A percentile compares a stretch with the other conserved stretches of the same genome.
Conservation (phyloP, 495 filamentous ascomycete species). For the Bathelium albidoporum region DNA sequence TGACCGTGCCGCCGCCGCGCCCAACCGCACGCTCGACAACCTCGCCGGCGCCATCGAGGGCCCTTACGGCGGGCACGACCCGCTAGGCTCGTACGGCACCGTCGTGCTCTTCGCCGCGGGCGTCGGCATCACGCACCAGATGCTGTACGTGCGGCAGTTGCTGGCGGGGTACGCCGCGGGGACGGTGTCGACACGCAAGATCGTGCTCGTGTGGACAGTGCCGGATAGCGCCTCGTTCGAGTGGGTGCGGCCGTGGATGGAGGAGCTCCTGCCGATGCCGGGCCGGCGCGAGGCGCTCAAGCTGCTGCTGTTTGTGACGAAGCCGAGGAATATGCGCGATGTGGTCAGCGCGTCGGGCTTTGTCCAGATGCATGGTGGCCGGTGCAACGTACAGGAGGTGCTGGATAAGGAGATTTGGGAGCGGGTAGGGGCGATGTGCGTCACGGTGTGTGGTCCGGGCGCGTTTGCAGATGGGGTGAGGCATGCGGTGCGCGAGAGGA, state of each 20-base stretch:
- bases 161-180: conserved; percentile 33
- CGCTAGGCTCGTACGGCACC: conserved; percentile 44
- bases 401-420: conserved; percentile 67
- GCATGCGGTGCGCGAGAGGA: conserved; percentile 54
- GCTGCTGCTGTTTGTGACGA: conserved; percentile 82
- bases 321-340: conserved; percentile 67
- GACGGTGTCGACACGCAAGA: conserved; percentile 40
- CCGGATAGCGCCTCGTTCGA: conserved; percentile 72
- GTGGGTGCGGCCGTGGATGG: conserved; percentile 96
- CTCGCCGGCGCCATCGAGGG: conserved; percentile 42
- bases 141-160: conserved; percentile 44
- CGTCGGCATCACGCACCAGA: conserved; percentile 51
- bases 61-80: conserved; percentile 46
- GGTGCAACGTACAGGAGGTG: conserved; percentile 47
- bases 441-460: conserved; percentile 84
- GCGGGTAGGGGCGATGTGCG: conserved; percentile 70
- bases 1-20: conserved; percentile 33
- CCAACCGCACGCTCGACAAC: conserved; percentile 34
- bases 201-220: conserved; percentile 85
- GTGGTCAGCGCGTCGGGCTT: conserved; percentile 70
- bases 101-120: conserved; percentile 47
- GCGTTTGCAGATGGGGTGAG: conserved; percentile 82
- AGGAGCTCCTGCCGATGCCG: conserved; percentile 77
- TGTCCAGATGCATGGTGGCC: conserved; percentile 82
- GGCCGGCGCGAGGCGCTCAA: conserved; percentile 69